These are phyloP conservation scores for Leishmania gerbilli DNA, from an alignment of 208 protist genomes.

Conservation along the genomic window DNA sequence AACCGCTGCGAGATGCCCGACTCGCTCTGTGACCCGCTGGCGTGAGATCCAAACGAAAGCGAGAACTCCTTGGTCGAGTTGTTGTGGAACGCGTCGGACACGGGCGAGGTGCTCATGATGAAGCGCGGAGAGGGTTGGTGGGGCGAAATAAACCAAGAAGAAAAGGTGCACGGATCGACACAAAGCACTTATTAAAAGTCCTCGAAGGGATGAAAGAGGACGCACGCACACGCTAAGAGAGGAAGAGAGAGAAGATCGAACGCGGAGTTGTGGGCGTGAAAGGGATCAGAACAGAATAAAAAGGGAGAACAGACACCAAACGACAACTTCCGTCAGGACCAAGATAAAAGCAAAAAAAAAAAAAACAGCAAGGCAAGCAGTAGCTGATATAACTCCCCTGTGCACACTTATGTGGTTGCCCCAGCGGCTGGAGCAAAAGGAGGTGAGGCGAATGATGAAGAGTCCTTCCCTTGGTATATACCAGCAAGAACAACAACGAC, in stretches of 20 bases:
- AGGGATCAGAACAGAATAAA: background rate
- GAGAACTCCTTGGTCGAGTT: conserved; percentile 5
- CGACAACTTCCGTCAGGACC: background rate
- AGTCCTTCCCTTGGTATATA: background rate
- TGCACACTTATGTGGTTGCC: background rate
- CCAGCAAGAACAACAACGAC: background rate
- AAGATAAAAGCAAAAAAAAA: background rate
- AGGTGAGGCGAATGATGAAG: no score
- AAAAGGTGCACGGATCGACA: conserved; percentile 1
- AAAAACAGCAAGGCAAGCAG: background rate
- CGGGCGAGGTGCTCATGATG: background rate
- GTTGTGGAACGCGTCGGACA: background rate
- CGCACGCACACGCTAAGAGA: background rate
- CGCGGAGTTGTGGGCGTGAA: background rate
- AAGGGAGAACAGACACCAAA: background rate
- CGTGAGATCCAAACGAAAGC: conserved; percentile 2
- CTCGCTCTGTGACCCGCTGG: conserved; percentile 15
- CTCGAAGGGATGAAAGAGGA: background rate
- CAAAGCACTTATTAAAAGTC: background rate
- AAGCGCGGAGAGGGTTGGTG: background rate
- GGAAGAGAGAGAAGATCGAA: background rate
- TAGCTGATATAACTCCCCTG: background rate
- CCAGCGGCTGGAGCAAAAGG: background rate
- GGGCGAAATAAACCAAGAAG: background rate
- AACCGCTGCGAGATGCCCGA: conserved; percentile 8